Base-by-base conservation (phyloP, 1,139 yeast genomes). In the Lodderomyces pseudojiufengensis region DNA sequence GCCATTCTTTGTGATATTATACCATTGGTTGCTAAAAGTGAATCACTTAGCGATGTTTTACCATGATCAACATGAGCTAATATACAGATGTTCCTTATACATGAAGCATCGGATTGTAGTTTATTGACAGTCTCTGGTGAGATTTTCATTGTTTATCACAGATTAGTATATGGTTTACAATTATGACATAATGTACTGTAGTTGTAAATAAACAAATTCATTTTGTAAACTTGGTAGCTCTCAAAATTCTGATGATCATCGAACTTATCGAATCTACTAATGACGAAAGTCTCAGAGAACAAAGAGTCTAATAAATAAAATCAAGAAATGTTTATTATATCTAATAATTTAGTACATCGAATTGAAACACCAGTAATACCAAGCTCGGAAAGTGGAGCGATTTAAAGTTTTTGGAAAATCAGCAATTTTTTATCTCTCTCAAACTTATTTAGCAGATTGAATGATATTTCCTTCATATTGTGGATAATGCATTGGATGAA, bases 1-100 rank as follows among this genome's bases (percentile, higher is more conserved):
- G 97, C 98, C 76, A 90, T 73, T 51, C 92, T 73, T 47, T 84
- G 95, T 0, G 98, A 90, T 39, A 94, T 88, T 57, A 94, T 88
- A 36, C 98, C 98, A 62, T 94, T 94, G 35, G 95, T 84, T 21
- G 98, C 97, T 34, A 94, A 63, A 35, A 94, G 66, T 6, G 95
- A 85, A 59, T 94, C 99, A 36, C 96, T 84, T 31, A 94, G 67
- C 2, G 97, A 86, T 0, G 99, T 94, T 62, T 92, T 94, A 29
- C 99, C 99, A 57, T 94, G 99, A 57, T 94, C 99, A 23, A 94
- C 98, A 61, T 94, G 99, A 1, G 99, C 99, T 37, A 94, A 69
- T 43, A 94, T 88, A 60, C 98, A 94, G 31, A 94, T 87, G 59
- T 94, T 94, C 41, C 98, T 70, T 24, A 92, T 79, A 42, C 78